phyloP scores from a whole-genome alignment of 768 basidiomycete species.

The Leucocoprinus leucothites region DNA sequence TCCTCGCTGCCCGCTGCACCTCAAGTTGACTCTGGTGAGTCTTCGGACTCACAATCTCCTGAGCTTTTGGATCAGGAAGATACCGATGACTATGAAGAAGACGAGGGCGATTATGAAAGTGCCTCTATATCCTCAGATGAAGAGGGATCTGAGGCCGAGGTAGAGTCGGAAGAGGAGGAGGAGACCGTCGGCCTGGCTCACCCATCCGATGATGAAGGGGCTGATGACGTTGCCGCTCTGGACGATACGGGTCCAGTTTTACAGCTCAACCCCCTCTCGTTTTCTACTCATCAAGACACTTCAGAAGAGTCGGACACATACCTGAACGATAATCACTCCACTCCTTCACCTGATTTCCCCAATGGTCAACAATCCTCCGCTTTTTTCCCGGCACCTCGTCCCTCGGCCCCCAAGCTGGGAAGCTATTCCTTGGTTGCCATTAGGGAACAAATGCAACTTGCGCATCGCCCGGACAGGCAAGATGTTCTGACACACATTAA shows the following conservation, averaged over 20 bases:
- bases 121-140: background rate
- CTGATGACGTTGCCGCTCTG: background rate
- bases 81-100: background rate
- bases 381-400: too few relatives aligned
- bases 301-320: too few relatives aligned
- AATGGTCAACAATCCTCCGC: too few relatives aligned
- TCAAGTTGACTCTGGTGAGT: background rate
- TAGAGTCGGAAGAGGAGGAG: background rate
- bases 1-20: background rate
- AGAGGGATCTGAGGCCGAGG: background rate
- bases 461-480: background rate
- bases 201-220: background rate
- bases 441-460: background rate
- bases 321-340: too few relatives aligned
- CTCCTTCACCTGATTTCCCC: too few relatives aligned
- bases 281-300: too few relatives aligned
- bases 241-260: background rate
- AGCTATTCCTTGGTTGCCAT: background rate
- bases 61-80: background rate
- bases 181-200: background rate
- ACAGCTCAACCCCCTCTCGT: too few relatives aligned
- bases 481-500: conserved; percentile 6
- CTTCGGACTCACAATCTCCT: background rate
- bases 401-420: background rate
- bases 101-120: background rate